Evolutionary conservation across 805 yeast genomes (phyloP), one percentile per base, ranked within the genome.

Genomic region (Ogataea naganishii): DNA sequence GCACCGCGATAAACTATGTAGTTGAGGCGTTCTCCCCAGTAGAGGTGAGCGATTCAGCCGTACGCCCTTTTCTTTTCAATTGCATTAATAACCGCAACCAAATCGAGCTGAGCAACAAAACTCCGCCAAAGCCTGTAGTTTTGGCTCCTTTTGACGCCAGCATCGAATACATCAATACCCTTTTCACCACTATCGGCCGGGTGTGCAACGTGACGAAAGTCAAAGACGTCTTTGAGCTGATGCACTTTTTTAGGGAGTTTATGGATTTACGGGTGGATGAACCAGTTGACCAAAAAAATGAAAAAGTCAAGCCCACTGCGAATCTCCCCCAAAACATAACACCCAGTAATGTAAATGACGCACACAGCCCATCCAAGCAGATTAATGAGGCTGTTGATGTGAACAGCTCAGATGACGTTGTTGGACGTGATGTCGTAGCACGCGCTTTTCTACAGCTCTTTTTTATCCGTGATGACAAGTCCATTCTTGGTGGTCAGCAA

Each of bases 381-480:
- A n/a, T n/a, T n/a, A n/a, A n/a, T n/a, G n/a, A n/a, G n/a, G n/a
- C n/a, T n/a, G n/a, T n/a, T n/a, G n/a, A n/a, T n/a, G n/a, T n/a
- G n/a, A n/a, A n/a, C n/a, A n/a, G n/a, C n/a, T n/a, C n/a, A 1
- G 53, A 49, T 40, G 58, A 53, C 27, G 41, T 53, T 5, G 20
- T 44, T n/a, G 58, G 58, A 0, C 41, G 53, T 24, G 66, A 63
- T 38, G 69, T 66, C 6, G 48, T 81, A n/a, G 65, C 78, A 2
- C 62, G 88, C 35, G 80, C 81, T 2, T 41, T 76, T 8, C 66
- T 76, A 41, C 83, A 79, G 32, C 53, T 78, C 14, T 75, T 69
- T 42, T 54, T 79, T 15, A 58, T 80, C 7, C 58, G 84, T 36
- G 82, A 79, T 43, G 76, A 79, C 47, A 66, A 65, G 31, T 57